Evolutionary conservation across 805 yeast genomes (phyloP).

Genomic region (Ogataea degrootiae): DNA sequence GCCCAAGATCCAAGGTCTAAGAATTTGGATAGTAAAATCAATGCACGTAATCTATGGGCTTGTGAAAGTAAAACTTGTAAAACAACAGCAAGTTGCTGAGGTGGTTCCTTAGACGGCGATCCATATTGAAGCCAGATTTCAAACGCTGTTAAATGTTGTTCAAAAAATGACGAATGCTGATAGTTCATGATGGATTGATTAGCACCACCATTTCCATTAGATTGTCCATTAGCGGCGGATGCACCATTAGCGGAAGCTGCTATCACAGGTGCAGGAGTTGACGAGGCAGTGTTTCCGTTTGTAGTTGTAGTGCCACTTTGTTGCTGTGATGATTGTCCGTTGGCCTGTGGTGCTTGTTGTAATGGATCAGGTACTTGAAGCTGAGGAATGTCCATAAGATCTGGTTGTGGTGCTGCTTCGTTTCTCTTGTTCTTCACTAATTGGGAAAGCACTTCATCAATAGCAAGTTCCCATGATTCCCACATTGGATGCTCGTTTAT

Average conservation of each 20-base stretch:
- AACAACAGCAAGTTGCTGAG: conserved; percentile 92
- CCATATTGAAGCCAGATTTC: conserved; percentile 95
- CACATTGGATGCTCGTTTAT: conserved; percentile 85
- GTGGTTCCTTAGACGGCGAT: conserved; percentile 76
- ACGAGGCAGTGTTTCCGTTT: neutral
- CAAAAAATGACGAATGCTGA: conserved; percentile 91
- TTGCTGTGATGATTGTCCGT: conserved; percentile 2
- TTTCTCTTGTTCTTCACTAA: conserved; percentile 39
- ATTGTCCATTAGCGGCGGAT: neutral
- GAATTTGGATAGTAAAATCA: conserved; percentile 77
- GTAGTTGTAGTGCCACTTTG: neutral
- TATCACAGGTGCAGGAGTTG: neutral
- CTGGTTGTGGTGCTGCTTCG: conserved; percentile 19
- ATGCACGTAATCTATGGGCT: conserved; percentile 86
- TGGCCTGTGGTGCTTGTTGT: conserved; percentile 2
- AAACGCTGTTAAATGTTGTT: conserved; percentile 93
- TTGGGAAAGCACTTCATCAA: conserved; percentile 86
- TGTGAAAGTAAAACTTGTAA: conserved; percentile 90
- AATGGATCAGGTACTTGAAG: conserved; percentile 22
- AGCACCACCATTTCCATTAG: conserved; percentile 5
- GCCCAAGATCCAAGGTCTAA: conserved; percentile 98
- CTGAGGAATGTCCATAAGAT: conserved; percentile 27
- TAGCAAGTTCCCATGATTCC: conserved; percentile 97
- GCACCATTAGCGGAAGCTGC: neutral
- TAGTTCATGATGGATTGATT: conserved; percentile 40